Evolutionary conservation across 192 early-diverging fungal species (phyloP).

Genomic region (Entomortierella parvispora): DNA sequence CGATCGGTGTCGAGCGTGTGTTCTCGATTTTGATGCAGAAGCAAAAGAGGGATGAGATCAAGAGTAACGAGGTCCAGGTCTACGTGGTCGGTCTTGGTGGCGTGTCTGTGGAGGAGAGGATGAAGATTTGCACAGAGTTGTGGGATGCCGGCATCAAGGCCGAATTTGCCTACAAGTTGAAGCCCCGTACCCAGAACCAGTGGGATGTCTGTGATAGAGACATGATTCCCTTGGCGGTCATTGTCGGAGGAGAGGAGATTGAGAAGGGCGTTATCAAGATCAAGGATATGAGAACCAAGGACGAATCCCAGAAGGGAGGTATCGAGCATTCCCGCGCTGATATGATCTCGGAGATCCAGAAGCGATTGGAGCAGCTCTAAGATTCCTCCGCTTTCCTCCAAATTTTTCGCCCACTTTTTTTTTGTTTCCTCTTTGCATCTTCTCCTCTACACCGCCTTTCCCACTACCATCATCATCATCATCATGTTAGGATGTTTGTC

Average conservation of each 20-base stretch:
- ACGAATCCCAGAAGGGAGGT: slow-evolving; percentile 66
- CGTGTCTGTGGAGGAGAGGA: slow-evolving; percentile 88
- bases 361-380: slow-evolving; percentile 55
- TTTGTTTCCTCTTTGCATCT: background rate
- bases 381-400: too few relatives aligned
- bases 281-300: slow-evolving; percentile 82
- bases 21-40: slow-evolving; percentile 86
- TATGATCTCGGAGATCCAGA: slow-evolving; percentile 71
- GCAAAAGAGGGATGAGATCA: slow-evolving; percentile 66
- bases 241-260: slow-evolving; percentile 87
- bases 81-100: slow-evolving; percentile 85
- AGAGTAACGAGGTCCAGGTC: slow-evolving; percentile 83
- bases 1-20: slow-evolving; percentile 96
- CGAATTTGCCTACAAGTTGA: slow-evolving; percentile 93
- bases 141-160: slow-evolving; percentile 94
- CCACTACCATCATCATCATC: too few relatives aligned
- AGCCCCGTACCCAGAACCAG: slow-evolving; percentile 84
- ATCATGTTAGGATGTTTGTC: too few relatives aligned
- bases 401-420: background rate
- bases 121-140: slow-evolving; percentile 86
- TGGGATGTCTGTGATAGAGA: slow-evolving; percentile 84
- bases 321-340: slow-evolving; percentile 61
- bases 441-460: too few relatives aligned
- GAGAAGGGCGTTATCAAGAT: slow-evolving; percentile 84
- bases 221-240: slow-evolving; percentile 90